Percentiles rank a stretch among this genome's conserved stretches.
phyloP scores from a whole-genome alignment of 352 stramenopile species.

The Thraustochytrium aureum region DNA sequence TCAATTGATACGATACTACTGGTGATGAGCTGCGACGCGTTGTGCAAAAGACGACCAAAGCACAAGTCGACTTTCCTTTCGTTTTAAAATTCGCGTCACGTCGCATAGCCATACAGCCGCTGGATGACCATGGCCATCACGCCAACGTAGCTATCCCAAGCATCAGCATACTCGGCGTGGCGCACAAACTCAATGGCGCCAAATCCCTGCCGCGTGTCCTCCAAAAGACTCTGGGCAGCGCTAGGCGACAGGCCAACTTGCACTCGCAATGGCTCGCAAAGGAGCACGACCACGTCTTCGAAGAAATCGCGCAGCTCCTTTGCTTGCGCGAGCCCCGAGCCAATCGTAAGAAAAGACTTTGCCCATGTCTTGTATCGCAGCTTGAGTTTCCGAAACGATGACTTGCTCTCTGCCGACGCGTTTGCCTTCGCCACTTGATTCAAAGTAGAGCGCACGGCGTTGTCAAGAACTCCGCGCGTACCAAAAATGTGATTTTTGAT shows the following conservation, averaged over 20 bases:
- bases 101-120: too few species aligned
- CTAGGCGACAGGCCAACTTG: neutral
- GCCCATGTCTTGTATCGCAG: conserved; percentile 40
- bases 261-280: conserved; percentile 32
- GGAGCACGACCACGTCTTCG: conserved; percentile 37
- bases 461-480: conserved; percentile 16
- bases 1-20: too few species aligned
- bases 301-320: conserved; percentile 52
- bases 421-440: neutral
- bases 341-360: conserved; percentile 46
- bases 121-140: neutral
- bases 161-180: neutral
- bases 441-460: neutral
- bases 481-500: conserved; percentile 13
- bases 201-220: conserved; percentile 12
- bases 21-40: too few species aligned
- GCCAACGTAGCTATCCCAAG: neutral
- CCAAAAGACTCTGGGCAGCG: neutral
- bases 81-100: too few species aligned
- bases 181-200: neutral
- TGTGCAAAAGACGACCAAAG: too few species aligned
- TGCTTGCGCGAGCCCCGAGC: conserved; percentile 26
- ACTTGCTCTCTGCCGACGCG: neutral
- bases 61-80: too few species aligned
- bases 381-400: neutral